Evolutionary conservation across 1,284 basidiomycete species (phyloP), one percentile per base, ranked within the genome.

Genomic region (Leccinum pachyderme): DNA sequence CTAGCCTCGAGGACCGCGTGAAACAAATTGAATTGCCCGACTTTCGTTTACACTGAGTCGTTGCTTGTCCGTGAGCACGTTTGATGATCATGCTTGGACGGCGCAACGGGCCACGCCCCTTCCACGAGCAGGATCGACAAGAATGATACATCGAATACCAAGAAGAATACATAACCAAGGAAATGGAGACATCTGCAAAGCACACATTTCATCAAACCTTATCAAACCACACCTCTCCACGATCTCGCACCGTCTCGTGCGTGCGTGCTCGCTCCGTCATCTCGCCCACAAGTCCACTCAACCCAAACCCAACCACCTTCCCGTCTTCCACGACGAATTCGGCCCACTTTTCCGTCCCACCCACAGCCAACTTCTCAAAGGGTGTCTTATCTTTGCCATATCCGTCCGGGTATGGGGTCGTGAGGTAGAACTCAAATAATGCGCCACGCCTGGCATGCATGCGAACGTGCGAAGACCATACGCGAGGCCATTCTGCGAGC

Each of bases 401-500:
- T 12, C 70, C 70, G 1, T 58, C 11, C 2, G 69, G 68, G 47
- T 61, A 73, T 15, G 69, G 47, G 12, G 57, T 45, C 12, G 64
- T 63, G 3, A 60, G 46, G 18, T 54, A 47, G 4, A 61, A n/a
- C 3, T 27, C 32, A 39, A 67, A 72, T 4, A 39, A 33, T 15
- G 51, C 13, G 4, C 52, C 62, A 7, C 58, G 49, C 24, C 49
- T 44, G 25, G 55, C 60, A 13, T 53, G 49, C 33, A 69, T 37
- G 2, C 68, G 65, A n/a, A 73, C 31, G 50, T 73, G 72, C 22
- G 68, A 62, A 0, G 59, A 49, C 59, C 63, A 66, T n/a, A 67
- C 28, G 2, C 62, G 61, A 5, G 61, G 59, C 72, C 66, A 73
- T 28, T 56, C 59, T 2, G 62, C 67, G 31, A 69, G 51, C 3